Base-by-base conservation (phyloP, 192 early-diverging fungal genomes). In the Linnemannia schmuckeri region DNA sequence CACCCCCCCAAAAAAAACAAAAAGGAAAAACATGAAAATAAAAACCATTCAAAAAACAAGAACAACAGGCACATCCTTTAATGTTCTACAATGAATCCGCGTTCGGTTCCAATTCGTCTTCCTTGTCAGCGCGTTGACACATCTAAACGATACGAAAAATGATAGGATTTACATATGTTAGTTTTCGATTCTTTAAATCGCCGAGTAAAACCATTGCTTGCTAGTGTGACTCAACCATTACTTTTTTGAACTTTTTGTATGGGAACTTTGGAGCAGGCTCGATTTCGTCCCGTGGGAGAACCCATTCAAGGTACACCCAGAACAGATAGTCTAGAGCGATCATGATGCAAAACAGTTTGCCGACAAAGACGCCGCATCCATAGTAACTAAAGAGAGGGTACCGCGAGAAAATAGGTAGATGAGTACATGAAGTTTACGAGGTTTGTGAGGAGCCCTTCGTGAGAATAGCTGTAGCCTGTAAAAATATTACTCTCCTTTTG, bases 261-360 rank as follows among this genome's bases (percentile, higher is more conserved):
- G 92, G 91, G 80, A 96, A 97, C 54, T 87, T 83, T 41, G 93
- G 93, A 1, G 95, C 97, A 22, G 88, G 63, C 57, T 98, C 96
- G 74, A 99, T 96, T 20, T 87, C 70, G 46, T 91, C 88, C 37
- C 88, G 83, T 18, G 98, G 97, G 80, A 96, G 93, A 37, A 96
- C 52, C 93, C 93, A 96, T 77, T 97, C 97, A 41, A 99, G 88
- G 47, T 98, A 91, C 12, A 92, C 90, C 83, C 92, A 96, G 33
- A 98, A 81, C 68, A 98, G 80, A 89, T 96, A 96, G 80, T 97
- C 95, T 4, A 97, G 85, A 10, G 97, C 97, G 20, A 97, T 94
- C 30, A 98, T 92, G 90, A 99, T 95, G 82, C 95, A 95, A 52
- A 97, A 96, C 49, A 98, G 89, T 88, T 97, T 97, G 20, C 98